phyloP scores from a whole-genome alignment of 495 filamentous ascomycete species.

The Neurospora sp. region DNA sequence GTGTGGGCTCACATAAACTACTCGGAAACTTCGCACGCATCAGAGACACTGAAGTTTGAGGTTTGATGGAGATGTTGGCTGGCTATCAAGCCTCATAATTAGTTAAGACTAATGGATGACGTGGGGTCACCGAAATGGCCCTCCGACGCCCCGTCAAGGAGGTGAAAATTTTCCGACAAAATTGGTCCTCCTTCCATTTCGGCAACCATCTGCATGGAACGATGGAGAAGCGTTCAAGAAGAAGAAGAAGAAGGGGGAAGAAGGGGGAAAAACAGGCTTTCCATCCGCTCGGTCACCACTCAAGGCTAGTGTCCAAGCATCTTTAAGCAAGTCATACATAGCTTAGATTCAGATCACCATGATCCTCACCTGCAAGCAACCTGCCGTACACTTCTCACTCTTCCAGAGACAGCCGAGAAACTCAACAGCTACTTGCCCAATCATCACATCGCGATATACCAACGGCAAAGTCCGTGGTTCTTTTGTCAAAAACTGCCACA shows the following conservation, averaged over 20 bases:
- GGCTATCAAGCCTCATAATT: background rate
- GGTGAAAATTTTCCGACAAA: background rate
- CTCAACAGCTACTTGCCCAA: background rate
- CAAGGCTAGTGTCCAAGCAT: background rate
- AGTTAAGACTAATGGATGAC: no score
- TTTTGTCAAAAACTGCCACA: background rate
- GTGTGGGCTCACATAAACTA: background rate
- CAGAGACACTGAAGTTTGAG: background rate
- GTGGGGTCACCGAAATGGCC: background rate
- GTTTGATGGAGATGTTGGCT: background rate
- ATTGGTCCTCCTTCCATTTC: background rate
- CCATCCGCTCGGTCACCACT: background rate
- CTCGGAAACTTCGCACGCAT: background rate
- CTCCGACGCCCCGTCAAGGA: background rate
- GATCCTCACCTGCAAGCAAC: background rate
- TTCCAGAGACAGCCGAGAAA: background rate
- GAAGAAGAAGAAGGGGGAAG: background rate
- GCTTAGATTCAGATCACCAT: background rate
- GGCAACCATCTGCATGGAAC: background rate
- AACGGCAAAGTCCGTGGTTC: background rate
- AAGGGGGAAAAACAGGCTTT: background rate
- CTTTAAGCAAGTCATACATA: background rate
- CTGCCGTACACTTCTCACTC: background rate
- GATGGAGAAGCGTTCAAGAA: background rate
- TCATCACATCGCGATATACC: background rate